These are phyloP conservation scores for Tuber borchii DNA, from an alignment of 495 filamentous ascomycete species.

Conservation along the genomic window DNA sequence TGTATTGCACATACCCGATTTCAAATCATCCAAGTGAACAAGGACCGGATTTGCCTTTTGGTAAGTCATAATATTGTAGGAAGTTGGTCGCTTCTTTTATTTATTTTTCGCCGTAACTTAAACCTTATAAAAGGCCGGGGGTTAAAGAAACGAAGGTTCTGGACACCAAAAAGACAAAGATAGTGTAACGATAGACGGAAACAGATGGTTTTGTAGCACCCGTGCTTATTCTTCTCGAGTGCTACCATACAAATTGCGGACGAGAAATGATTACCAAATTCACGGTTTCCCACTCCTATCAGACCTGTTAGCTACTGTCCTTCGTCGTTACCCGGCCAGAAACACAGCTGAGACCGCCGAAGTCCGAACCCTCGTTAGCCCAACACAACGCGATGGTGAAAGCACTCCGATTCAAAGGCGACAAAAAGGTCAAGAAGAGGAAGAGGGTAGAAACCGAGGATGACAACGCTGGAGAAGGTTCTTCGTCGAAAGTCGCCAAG, in stretches of 20 bases:
- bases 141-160: no score
- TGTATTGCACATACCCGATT: slow-evolving; percentile 20
- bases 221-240: no score
- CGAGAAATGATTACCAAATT: no score
- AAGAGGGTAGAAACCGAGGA: slow-evolving; percentile 55
- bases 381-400: slow-evolving; percentile 56
- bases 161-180: no score
- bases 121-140: background rate
- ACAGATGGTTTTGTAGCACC: no score
- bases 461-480: slow-evolving; percentile 38
- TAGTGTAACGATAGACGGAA: no score
- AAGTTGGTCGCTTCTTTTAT: background rate
- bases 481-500: slow-evolving; percentile 45
- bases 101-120: background rate
- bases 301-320: background rate
- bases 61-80: slow-evolving; percentile 19
- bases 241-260: no score
- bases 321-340: background rate
- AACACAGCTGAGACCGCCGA: background rate
- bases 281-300: background rate
- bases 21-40: slow-evolving; percentile 28
- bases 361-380: background rate
- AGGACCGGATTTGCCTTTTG: slow-evolving; percentile 33
- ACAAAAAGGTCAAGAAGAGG: slow-evolving; percentile 88
- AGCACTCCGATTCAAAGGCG: slow-evolving; percentile 88